Percentiles rank a stretch among this genome's conserved stretches.
These are phyloP conservation scores for Conringia planisiliqua DNA, from an alignment of 345 rosid genomes.

Conservation along the genomic window DNA sequence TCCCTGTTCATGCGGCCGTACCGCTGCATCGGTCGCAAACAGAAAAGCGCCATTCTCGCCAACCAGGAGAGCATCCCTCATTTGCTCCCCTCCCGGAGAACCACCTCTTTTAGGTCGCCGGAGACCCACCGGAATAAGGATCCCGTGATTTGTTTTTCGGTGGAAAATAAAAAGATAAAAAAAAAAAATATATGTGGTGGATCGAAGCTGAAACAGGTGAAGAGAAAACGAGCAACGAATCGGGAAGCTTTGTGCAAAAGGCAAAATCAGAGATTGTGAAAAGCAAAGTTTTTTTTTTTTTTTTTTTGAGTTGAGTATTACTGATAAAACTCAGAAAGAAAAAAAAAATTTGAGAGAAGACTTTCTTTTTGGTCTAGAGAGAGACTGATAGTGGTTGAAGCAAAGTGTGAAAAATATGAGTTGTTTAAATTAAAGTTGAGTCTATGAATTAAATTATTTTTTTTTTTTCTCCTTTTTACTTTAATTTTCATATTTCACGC, in stretches of 20 bases:
- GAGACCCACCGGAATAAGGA: conserved; percentile 3
- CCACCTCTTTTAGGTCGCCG: conserved; percentile 18
- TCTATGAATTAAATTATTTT: neutral
- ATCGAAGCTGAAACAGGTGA: conserved; percentile 27
- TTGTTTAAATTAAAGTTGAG: conserved; percentile 30
- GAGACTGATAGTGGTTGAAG: conserved; percentile 27
- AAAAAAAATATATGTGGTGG: conserved; percentile 20
- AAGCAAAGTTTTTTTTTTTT: neutral
- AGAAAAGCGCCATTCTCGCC: conserved; percentile 59
- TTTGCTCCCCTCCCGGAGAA: conserved; percentile 44
- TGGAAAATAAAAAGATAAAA: neutral
- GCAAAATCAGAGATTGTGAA: neutral
- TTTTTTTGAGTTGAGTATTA: neutral
- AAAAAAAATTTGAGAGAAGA: neutral
- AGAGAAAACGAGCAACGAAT: conserved; percentile 14
- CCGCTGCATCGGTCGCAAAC: conserved; percentile 68
- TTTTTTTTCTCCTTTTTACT: neutral
- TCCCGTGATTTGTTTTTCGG: neutral
- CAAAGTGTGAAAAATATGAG: conserved; percentile 35
- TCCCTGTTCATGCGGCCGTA: conserved; percentile 90
- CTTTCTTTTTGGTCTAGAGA: conserved; percentile 10
- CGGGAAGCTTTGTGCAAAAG: neutral
- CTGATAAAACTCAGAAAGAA: neutral
- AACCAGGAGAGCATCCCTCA: conserved; percentile 97
- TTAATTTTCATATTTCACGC: conserved; percentile 4